A percentile compares a stretch with the other conserved stretches of the same genome.
Conservation (phyloP, 768 basidiomycete species). For the Tulasnella sp. region DNA sequence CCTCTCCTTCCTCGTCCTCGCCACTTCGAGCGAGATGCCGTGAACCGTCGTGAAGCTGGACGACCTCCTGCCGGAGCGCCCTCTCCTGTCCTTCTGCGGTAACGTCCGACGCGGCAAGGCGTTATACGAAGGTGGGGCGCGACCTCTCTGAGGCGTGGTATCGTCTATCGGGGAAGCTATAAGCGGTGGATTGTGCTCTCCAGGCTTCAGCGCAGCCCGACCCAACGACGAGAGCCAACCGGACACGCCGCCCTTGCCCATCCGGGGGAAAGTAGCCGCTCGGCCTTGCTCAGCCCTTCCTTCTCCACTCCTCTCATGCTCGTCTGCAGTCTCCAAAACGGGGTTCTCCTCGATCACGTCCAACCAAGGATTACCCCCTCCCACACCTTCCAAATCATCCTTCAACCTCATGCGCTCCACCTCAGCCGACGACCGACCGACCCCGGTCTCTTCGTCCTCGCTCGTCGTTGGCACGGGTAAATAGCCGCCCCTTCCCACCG, state of each 20-base stretch:
- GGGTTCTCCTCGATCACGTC: not conserved
- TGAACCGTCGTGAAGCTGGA: not conserved
- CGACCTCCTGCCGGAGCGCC: not conserved
- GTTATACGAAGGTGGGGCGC: not conserved
- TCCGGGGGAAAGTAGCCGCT: not conserved
- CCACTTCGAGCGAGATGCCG: not conserved
- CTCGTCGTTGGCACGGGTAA: not conserved
- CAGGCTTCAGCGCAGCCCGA: not conserved
- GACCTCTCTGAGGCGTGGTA: not conserved
- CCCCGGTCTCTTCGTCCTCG: not conserved
- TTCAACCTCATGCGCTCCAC: not conserved
- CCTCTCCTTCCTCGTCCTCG: constrained; percentile 23
- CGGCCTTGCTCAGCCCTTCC: not conserved
- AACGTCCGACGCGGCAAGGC: not conserved
- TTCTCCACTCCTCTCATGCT: not conserved
- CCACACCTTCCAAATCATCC: not conserved
- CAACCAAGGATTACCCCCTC: not conserved
- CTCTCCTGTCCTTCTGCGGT: not conserved
- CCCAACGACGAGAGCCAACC: not conserved
- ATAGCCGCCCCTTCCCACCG: not conserved
- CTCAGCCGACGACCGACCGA: not conserved
- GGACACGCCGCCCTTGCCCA: not conserved
- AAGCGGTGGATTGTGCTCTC: not conserved
- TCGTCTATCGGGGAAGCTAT: not conserved
- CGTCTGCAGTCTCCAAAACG: not conserved